These are phyloP conservation scores for Hymenochaete sp. DNA, from an alignment of 1,284 basidiomycete species.

Conservation along the genomic window DNA sequence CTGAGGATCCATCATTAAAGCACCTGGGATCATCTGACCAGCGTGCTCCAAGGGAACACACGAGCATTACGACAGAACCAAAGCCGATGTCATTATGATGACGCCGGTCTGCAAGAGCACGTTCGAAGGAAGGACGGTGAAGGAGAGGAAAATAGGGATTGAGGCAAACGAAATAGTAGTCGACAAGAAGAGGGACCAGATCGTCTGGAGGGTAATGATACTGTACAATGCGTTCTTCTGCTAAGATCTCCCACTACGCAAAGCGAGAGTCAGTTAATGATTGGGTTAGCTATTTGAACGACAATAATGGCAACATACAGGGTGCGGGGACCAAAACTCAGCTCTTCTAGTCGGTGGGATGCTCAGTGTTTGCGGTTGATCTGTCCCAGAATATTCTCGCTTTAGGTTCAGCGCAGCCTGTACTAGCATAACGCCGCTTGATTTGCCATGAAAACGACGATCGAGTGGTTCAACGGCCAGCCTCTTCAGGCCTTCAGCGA, in stretches of 20 bases:
- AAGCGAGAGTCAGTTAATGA: constrained; percentile 14
- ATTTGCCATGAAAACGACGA: constrained; percentile 62
- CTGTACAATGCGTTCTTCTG: constrained; percentile 25
- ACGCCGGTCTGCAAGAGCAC: constrained; percentile 45
- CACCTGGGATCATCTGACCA: constrained; percentile 59
- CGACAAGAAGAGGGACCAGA: constrained; percentile 51
- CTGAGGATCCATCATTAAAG: constrained; percentile 33
- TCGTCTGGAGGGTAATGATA: constrained; percentile 52
- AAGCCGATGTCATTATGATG: constrained; percentile 56
- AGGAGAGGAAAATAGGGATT: constrained; percentile 66
- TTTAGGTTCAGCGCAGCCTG: constrained; percentile 60
- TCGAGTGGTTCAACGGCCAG: constrained; percentile 29
- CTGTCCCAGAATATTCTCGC: constrained; percentile 40
- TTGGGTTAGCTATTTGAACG: background rate
- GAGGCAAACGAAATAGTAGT: constrained; percentile 57
- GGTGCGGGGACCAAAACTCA: constrained; percentile 27
- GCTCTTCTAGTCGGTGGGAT: constrained; percentile 15
- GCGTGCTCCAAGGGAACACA: constrained; percentile 69
- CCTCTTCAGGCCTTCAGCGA: constrained; percentile 31
- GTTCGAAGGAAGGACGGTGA: constrained; percentile 69
- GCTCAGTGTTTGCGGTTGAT: constrained; percentile 14
- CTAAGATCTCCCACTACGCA: constrained; percentile 37
- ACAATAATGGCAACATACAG: too few species aligned
- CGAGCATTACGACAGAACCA: constrained; percentile 58
- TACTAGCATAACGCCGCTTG: constrained; percentile 58